Percentiles rank a stretch among this genome's conserved stretches.
phyloP scores from a whole-genome alignment of 1,139 yeast species.

The Taphrina flavorubra region DNA sequence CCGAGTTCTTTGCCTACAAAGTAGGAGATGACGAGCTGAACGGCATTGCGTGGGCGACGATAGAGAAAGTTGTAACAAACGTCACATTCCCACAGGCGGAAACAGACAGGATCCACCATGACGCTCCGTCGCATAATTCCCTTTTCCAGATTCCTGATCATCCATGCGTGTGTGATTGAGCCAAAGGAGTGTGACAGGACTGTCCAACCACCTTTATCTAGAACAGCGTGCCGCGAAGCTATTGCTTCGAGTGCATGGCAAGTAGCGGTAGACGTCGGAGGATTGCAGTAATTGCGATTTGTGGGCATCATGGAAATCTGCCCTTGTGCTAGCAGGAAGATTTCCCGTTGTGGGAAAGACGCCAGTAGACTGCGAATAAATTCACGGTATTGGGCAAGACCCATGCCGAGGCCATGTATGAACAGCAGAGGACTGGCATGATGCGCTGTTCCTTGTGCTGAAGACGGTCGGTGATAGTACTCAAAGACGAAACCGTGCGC shows the following conservation, averaged over 20 bases:
- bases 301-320: constrained; percentile 36
- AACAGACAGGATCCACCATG: constrained; percentile 40
- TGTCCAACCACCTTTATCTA: constrained; percentile 28
- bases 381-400: constrained; percentile 32
- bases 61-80: constrained; percentile 40
- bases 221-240: neutral
- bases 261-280: constrained; percentile 24
- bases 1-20: constrained; percentile 40
- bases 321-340: constrained; percentile 28
- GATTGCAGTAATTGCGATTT: constrained; percentile 30
- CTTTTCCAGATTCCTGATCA: constrained; percentile 22
- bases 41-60: constrained; percentile 39
- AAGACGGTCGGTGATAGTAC: constrained; percentile 20
- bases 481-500: constrained; percentile 19
- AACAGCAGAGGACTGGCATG: constrained; percentile 28
- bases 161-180: constrained; percentile 35
- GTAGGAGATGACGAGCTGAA: constrained; percentile 35
- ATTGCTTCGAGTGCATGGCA: constrained; percentile 9
- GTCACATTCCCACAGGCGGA: constrained; percentile 38
- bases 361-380: constrained; percentile 9
- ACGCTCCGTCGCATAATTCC: constrained; percentile 12
- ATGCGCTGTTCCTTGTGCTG: neutral
- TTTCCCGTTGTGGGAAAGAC: constrained; percentile 16
- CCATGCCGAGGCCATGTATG: constrained; percentile 42
- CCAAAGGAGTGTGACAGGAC: constrained; percentile 40